Evolutionary conservation across 2,329 filamentous ascomycete species (phyloP).

Genomic region (Clonostachys solani): DNA sequence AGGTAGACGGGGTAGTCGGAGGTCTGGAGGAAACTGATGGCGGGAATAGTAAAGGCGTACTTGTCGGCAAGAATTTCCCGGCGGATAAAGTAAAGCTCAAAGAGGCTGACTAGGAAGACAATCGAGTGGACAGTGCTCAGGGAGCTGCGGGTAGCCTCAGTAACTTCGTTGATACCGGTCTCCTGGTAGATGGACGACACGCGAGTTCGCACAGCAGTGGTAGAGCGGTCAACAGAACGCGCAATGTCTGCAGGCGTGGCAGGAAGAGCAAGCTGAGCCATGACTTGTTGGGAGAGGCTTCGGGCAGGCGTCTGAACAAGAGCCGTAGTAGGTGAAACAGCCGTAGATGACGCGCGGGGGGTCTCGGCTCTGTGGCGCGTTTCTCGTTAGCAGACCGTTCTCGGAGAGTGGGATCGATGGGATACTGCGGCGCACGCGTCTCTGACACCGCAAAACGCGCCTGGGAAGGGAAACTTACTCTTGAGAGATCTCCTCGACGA

Average conservation of each 20-base stretch:
- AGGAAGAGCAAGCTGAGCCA: conserved; percentile 61
- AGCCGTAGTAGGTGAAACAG: conserved; percentile 40
- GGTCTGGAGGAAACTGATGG: conserved; percentile 49
- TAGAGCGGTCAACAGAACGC: conserved; percentile 68
- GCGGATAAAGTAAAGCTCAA: conserved; percentile 70
- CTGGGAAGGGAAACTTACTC: conserved; percentile 30
- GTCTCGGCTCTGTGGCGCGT: background rate
- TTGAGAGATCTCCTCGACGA: conserved; percentile 36
- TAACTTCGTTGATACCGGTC: conserved; percentile 62
- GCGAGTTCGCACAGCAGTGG: conserved; percentile 61
- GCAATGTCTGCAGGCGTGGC: conserved; percentile 77
- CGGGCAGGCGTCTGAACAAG: conserved; percentile 45
- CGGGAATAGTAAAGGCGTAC: conserved; percentile 70
- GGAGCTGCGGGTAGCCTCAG: conserved; percentile 61
- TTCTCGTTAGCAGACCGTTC: background rate
- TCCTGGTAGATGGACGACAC: conserved; percentile 60
- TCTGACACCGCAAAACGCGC: background rate
- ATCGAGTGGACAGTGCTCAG: conserved; percentile 72
- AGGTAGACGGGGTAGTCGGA: conserved; percentile 60
- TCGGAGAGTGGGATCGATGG: background rate
- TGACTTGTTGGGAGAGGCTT: conserved; percentile 38
- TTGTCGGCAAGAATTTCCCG: conserved; percentile 66
- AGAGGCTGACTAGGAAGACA: conserved; percentile 60
- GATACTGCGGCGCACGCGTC: background rate
- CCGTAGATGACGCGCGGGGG: conserved; percentile 24